Evolutionary conservation across 805 yeast genomes (phyloP).

Genomic region (Cyberlindnera xishuangbannaensis): DNA sequence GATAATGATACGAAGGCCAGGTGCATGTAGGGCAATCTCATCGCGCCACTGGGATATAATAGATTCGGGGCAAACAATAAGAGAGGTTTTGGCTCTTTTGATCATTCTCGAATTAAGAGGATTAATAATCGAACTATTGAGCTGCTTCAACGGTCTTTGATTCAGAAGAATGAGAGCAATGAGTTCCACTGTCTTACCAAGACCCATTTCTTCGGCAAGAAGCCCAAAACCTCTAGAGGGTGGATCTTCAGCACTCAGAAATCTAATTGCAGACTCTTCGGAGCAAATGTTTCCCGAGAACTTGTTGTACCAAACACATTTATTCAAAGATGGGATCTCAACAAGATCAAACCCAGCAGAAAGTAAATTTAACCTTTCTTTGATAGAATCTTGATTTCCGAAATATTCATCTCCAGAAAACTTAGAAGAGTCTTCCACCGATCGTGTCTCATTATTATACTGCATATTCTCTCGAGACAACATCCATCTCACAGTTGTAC

Average conservation of each 20-base stretch:
- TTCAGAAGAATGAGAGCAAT: conserved; percentile 60
- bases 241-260: conserved; percentile 23
- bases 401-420: conserved; percentile 12
- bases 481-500: conserved; percentile 52
- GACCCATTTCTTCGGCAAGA: conserved; percentile 93
- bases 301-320: conserved; percentile 40
- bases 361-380: conserved; percentile 32
- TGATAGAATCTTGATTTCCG: conserved; percentile 22
- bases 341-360: conserved; percentile 50
- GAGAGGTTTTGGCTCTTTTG: conserved; percentile 55
- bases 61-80: conserved; percentile 82
- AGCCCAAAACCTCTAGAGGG: conserved; percentile 40
- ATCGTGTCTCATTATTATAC: conserved; percentile 25
- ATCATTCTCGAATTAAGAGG: conserved; percentile 17
- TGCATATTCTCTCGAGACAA: conserved; percentile 42
- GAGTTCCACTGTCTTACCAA: conserved; percentile 90
- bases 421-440: conserved; percentile 22
- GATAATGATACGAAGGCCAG: conserved; percentile 51
- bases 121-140: conserved; percentile 7
- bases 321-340: conserved; percentile 1
- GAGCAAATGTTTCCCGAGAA: conserved; percentile 44
- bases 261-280: conserved; percentile 26
- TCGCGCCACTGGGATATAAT: conserved; percentile 82
- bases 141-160: conserved; percentile 36
- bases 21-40: conserved; percentile 59